Conservation (phyloP, 441 rosid genomes). For the Erodium moschatum region DNA sequence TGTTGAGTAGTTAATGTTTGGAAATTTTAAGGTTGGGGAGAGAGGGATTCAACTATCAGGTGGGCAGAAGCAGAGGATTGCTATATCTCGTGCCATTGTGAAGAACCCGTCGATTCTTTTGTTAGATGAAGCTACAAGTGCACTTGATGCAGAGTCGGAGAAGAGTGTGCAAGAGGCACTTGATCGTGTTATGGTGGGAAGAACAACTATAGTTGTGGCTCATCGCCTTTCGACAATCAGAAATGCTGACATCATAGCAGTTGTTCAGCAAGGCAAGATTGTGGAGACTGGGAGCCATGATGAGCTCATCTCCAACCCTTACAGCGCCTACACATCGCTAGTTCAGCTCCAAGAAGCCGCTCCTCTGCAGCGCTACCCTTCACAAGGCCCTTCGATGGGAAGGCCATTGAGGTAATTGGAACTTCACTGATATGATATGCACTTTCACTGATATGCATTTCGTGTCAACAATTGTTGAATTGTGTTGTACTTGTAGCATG, state of each 20-base stretch:
- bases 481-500: conserved; percentile 32
- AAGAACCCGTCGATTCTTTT: conserved; percentile 94
- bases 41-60: conserved; percentile 96
- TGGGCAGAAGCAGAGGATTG: conserved; percentile 97
- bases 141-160: conserved; percentile 94
- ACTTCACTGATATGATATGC: background rate
- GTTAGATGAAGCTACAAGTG: conserved; percentile 95
- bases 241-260: conserved; percentile 97
- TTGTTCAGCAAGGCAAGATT: conserved; percentile 89
- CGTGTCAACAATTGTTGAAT: too few species aligned
- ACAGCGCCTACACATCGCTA: conserved; percentile 80
- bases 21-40: conserved; percentile 89
- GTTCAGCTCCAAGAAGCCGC: conserved; percentile 89
- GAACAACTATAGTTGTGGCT: conserved; percentile 93
- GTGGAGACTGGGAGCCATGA: conserved; percentile 90
- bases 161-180: conserved; percentile 97
- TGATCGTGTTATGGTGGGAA: conserved; percentile 95
- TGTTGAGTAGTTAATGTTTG: conserved; percentile 8
- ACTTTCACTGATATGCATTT: background rate
- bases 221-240: conserved; percentile 96
- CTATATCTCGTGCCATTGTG: conserved; percentile 95
- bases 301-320: conserved; percentile 79
- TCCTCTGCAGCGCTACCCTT: conserved; percentile 48
- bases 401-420: conserved; percentile 48
- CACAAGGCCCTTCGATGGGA: conserved; percentile 41